A percentile compares a stretch with the other conserved stretches of the same genome.
phyloP scores from a whole-genome alignment of 2,329 filamentous ascomycete species.

The Exserohilum rostratum region DNA sequence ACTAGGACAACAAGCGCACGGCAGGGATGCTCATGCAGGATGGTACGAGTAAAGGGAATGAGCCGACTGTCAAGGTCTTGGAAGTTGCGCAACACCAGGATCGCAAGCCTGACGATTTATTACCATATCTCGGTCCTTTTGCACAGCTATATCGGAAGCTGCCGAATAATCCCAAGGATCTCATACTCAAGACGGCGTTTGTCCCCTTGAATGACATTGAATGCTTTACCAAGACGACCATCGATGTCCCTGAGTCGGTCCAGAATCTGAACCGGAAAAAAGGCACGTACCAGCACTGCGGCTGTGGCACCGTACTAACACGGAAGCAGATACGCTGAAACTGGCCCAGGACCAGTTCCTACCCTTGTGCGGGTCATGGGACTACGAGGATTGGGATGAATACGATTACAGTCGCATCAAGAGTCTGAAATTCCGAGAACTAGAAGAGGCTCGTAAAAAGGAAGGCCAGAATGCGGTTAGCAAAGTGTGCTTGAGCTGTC shows the following conservation, averaged over 20 bases:
- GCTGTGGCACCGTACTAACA: conserved; percentile 10
- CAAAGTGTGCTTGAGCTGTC: conserved; percentile 71
- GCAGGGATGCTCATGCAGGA: conserved; percentile 81
- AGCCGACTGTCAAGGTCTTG: conserved; percentile 76
- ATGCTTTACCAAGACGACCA: conserved; percentile 74
- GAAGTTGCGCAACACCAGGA: conserved; percentile 74
- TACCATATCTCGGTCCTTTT: conserved; percentile 80
- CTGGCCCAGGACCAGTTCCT: conserved; percentile 72
- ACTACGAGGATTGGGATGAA: conserved; percentile 78
- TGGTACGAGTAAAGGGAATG: conserved; percentile 69
- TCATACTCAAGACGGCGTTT: conserved; percentile 70
- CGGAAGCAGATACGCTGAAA: conserved; percentile 54
- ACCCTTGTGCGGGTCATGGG: conserved; percentile 75
- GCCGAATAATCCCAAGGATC: conserved; percentile 68
- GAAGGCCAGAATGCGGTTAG: conserved; percentile 68
- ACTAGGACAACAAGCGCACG: conserved; percentile 77
- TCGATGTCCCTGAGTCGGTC: conserved; percentile 57
- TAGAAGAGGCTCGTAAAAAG: conserved; percentile 73
- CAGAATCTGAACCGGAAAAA: conserved; percentile 56
- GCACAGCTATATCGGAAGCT: conserved; percentile 70
- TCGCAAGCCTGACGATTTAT: conserved; percentile 79
- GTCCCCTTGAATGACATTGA: conserved; percentile 81
- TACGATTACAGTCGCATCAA: conserved; percentile 81
- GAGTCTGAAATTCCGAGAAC: conserved; percentile 79
- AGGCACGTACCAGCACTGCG: conserved; percentile 50